Evolutionary conservation across 768 basidiomycete genomes (phyloP).

Genomic region (Amanita polypyramis): DNA sequence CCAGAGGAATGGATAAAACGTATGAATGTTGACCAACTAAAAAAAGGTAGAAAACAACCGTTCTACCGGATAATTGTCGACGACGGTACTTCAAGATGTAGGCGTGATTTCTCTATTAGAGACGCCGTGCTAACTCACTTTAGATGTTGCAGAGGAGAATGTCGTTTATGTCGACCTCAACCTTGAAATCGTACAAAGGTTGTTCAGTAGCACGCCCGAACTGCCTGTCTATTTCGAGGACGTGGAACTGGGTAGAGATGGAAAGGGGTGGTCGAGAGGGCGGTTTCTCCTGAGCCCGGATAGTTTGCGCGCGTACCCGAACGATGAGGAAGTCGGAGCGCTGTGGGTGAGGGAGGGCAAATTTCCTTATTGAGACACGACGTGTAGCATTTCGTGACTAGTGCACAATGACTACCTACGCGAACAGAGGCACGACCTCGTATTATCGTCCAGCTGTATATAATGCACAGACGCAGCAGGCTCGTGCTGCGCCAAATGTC

Average conservation of each 20-base stretch:
- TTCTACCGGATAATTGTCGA: slow-evolving; percentile 32
- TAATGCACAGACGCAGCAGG: slow-evolving; percentile 11
- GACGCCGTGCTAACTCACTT: neutral
- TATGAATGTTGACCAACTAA: slow-evolving; percentile 31
- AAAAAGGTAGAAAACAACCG: slow-evolving; percentile 34
- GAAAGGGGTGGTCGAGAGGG: slow-evolving; percentile 17
- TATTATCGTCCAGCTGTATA: slow-evolving; percentile 22
- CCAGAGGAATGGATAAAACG: slow-evolving; percentile 31
- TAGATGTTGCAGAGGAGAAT: slow-evolving; percentile 27
- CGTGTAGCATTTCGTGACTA: neutral
- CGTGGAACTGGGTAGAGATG: slow-evolving; percentile 10
- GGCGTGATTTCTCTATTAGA: slow-evolving; percentile 8
- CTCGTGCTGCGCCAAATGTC: slow-evolving; percentile 30
- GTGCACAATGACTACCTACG: slow-evolving; percentile 8
- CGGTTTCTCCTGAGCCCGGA: slow-evolving; percentile 23
- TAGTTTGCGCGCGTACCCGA: slow-evolving; percentile 25
- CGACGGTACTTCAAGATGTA: slow-evolving; percentile 28
- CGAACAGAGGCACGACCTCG: slow-evolving; percentile 12
- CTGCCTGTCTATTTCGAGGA: slow-evolving; percentile 10
- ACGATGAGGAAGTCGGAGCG: slow-evolving; percentile 26
- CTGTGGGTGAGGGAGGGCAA: slow-evolving; percentile 17
- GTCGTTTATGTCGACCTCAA: slow-evolving; percentile 11
- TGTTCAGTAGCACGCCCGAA: neutral
- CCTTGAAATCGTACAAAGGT: neutral
- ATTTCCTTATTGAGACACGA: slow-evolving; percentile 2